Base-by-base conservation (phyloP, 2,329 filamentous ascomycete species). In the Cladosporium austrohemisphaericum region DNA sequence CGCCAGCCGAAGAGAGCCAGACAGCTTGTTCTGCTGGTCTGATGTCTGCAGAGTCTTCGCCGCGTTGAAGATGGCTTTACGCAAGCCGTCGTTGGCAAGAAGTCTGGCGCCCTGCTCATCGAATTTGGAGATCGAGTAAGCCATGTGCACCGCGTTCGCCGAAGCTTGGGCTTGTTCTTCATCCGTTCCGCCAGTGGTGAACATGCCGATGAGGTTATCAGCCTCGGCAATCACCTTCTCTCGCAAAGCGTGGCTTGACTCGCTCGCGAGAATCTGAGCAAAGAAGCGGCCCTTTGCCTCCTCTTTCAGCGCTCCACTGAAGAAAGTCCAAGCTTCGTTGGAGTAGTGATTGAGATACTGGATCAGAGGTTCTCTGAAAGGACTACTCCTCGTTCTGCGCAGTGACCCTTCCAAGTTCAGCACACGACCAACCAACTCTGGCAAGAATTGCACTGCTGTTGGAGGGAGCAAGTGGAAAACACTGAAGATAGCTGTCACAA, bases 381-480 rank as follows among this genome's bases (percentile, higher is more conserved):
- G 92, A 61, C 91, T 97, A 59, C 88, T 85, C 40, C 91, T 85
- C 1, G 93, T 98, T 52, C 93, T 77, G 25, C 93, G 81, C 31
- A 98, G 74, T 56, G 85, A 86, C 46, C 85, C 81, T 67, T 99
- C 93, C 0, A 99, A 76, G 33, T 90, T 86, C 49, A 98, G 75
- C n/a, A 95, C 88, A 44, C 86, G 88, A 57, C 95, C 86, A 41
- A 97, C 88, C 35, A 98, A 79, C 23, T 87, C 82, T 53, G 91
- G 88, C 68, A 97, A 90, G 66, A 98, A 98, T 13, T 85, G 83
- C 52, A 91, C 88, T 1, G 94, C 94, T 8, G 89, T 89, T 0
- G 88, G 79, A 0, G 94, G 93, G 4, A 99, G 76, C n/a, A 98
- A 78, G 65, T 97, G 91, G 67, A 98, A 98, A 50, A 98, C 92